Evolutionary conservation across 768 basidiomycete genomes (phyloP).

Genomic region (Suillus alpinus): DNA sequence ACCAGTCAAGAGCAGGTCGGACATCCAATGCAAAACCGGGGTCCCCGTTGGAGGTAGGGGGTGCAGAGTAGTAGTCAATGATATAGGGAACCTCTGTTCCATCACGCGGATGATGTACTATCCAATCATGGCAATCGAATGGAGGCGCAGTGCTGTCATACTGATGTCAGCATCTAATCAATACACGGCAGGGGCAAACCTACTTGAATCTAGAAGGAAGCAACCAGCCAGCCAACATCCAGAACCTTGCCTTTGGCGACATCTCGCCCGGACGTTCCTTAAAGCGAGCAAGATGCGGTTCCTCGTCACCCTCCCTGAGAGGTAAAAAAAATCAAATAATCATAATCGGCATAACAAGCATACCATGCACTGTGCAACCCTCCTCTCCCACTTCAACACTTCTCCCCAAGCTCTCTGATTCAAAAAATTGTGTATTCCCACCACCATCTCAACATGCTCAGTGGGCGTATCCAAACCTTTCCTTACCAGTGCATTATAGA

Average conservation of each 20-base stretch:
- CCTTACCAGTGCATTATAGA: conserved; percentile 93
- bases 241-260: conserved; percentile 90
- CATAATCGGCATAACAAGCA: background rate
- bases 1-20: conserved; percentile 87
- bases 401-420: conserved; percentile 97
- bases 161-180: conserved; percentile 1
- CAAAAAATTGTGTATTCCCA: conserved; percentile 96
- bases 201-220: conserved; percentile 90
- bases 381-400: conserved; percentile 89
- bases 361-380: conserved; percentile 32
- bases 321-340: conserved; percentile 4
- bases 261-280: conserved; percentile 89
- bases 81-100: conserved; percentile 91
- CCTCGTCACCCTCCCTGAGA: conserved; percentile 50
- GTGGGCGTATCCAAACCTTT: conserved; percentile 99
- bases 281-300: conserved; percentile 78
- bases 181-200: conserved; percentile 23
- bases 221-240: conserved; percentile 83
- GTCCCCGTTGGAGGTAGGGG: conserved; percentile 83
- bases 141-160: conserved; percentile 76
- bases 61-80: conserved; percentile 97
- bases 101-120: conserved; percentile 76
- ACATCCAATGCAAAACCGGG: conserved; percentile 97
- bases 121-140: conserved; percentile 98
- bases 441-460: conserved; percentile 95